phyloP scores from a whole-genome alignment of 2,329 filamentous ascomycete species.

The Penicillium sp. region DNA sequence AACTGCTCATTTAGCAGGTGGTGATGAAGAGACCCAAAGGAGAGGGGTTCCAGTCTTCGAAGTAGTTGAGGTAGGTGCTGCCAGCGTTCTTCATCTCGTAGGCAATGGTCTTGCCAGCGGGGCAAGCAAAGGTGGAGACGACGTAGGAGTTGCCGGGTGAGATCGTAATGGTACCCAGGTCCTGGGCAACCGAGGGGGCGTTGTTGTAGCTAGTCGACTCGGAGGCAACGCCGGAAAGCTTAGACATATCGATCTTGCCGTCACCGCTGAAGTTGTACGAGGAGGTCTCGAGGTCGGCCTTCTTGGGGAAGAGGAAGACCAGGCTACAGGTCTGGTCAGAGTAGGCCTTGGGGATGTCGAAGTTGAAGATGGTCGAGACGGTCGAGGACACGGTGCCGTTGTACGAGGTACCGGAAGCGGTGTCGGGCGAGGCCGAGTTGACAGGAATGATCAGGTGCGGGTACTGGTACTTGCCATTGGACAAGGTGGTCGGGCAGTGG shows the following conservation, averaged over 20 bases:
- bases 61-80: conserved; percentile 54
- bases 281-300: conserved; percentile 55
- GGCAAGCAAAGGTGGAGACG: conserved; percentile 53
- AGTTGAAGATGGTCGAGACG: conserved; percentile 62
- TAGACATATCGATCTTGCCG: conserved; percentile 51
- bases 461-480: conserved; percentile 48
- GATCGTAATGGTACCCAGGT: conserved; percentile 45
- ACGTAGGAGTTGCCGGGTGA: conserved; percentile 53
- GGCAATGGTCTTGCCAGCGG: conserved; percentile 49
- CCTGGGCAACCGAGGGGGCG: conserved; percentile 44
- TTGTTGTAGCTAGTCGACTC: conserved; percentile 52
- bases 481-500: conserved; percentile 46
- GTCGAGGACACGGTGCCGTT: conserved; percentile 53
- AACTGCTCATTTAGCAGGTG: conserved; percentile 29
- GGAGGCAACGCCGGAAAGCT: conserved; percentile 46
- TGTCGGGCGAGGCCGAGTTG: conserved; percentile 51
- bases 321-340: conserved; percentile 59
- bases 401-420: conserved; percentile 51
- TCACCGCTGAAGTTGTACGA: conserved; percentile 52
- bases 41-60: conserved; percentile 59
- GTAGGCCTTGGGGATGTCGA: conserved; percentile 56
- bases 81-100: conserved; percentile 51
- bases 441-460: conserved; percentile 62
- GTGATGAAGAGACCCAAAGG: conserved; percentile 43
- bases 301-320: conserved; percentile 60